Base-by-base conservation (phyloP, 805 yeast genomes). In the Spathaspora passalidarum region DNA sequence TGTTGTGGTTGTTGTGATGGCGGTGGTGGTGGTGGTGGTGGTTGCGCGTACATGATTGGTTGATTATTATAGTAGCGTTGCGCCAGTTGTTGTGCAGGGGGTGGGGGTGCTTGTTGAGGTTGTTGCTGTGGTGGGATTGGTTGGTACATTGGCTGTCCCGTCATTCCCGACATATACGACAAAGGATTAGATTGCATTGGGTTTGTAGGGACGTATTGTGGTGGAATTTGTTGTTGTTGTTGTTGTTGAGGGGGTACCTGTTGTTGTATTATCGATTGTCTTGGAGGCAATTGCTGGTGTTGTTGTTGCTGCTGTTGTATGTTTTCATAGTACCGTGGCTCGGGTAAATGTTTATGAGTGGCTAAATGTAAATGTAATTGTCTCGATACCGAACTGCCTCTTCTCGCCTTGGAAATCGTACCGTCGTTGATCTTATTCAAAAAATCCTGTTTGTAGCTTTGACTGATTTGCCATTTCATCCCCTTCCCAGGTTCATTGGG, bases 401-500 rank as follows among this genome's bases (percentile, higher is more conserved):
- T 71, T 68, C 88, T 81, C 16, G 83, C 76, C 57, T 86, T 87
- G 55, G 82, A 80, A 41, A 86, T 66, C 34, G 85, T 78, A 13
- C 96, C 96, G 49, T 79, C 82, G 48, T 80, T 80, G 68, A 91
- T 82, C 69, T 90, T 88, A 54, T 77, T 79, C 61, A 91, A 66
- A 57, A 91, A 91, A 53, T 94, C 99, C 38, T 82, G 83, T 57
- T 86, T 84, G 63, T 86, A 92, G 40, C 82, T 71, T 35, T 88
- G 94, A 51, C 90, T 82, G 48, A 94, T 91, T 68, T 90, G 95
- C 99, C 99, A 94, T 68, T 94, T 94, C 96, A 94, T 92, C 52
- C 99, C 98, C 65, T 94, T 94, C 14, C 99, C 99, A 0, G 98
- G 97, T 68, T 94, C 98, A 63, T 89, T 86, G 23, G 96, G 91